Evolutionary conservation across 2,329 filamentous ascomycete genomes (phyloP).

Genomic region (Arthrobotrys sphaeroides): DNA sequence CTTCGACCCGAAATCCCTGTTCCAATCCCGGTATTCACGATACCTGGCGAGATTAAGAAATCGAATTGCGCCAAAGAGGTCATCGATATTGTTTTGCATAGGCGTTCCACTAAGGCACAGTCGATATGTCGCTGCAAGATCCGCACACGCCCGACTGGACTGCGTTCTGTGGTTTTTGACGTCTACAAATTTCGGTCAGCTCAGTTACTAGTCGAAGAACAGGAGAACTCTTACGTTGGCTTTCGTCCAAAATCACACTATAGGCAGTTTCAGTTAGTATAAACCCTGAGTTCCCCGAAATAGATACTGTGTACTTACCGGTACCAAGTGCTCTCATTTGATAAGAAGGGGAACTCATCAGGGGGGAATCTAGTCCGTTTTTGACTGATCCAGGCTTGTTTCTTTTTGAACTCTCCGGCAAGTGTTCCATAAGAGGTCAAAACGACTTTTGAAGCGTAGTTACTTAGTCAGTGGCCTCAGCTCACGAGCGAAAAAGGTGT

Average conservation of each 20-base stretch:
- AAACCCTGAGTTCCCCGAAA: constrained; percentile 65
- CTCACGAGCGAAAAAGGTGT: too few relatives aligned
- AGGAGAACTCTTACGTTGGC: constrained; percentile 65
- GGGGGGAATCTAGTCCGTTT: constrained; percentile 29
- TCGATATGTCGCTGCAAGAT: constrained; percentile 70
- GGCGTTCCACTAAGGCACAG: constrained; percentile 83
- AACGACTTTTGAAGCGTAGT: constrained; percentile 65
- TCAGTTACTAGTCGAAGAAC: not conserved
- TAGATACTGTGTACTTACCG: constrained; percentile 1
- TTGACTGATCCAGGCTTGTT: constrained; percentile 66
- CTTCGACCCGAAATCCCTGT: constrained; percentile 56
- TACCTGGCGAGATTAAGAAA: constrained; percentile 70
- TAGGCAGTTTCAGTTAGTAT: constrained; percentile 72
- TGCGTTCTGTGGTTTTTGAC: constrained; percentile 79
- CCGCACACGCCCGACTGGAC: constrained; percentile 69
- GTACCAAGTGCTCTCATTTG: constrained; percentile 37
- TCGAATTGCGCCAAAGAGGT: constrained; percentile 78
- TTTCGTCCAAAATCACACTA: constrained; percentile 79
- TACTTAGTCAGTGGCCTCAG: not conserved
- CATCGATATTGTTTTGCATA: constrained; percentile 85
- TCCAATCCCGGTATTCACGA: constrained; percentile 69
- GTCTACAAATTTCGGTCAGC: constrained; percentile 60
- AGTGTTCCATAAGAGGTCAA: constrained; percentile 82
- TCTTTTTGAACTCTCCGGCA: constrained; percentile 72
- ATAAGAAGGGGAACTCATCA: constrained; percentile 45